phyloP scores from a whole-genome alignment of 805 yeast species.

The Candida sanyiensis region DNA sequence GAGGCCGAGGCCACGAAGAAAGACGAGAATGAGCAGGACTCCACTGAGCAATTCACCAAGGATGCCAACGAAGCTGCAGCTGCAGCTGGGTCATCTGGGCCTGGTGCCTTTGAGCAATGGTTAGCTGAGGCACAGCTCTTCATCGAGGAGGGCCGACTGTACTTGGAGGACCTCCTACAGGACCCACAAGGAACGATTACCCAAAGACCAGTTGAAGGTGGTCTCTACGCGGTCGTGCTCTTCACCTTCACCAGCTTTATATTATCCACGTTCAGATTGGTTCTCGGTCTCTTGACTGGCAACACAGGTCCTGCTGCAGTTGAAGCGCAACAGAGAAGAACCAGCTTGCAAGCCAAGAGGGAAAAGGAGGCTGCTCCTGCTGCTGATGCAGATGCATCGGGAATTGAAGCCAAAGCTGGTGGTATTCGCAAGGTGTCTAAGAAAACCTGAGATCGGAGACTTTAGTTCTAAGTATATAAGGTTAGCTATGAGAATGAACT shows the following conservation, averaged over 20 bases:
- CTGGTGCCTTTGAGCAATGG: constrained; percentile 1
- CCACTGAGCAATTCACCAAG: neutral
- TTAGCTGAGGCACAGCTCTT: neutral
- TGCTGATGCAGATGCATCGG: too few relatives aligned
- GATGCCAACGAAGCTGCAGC: too few relatives aligned
- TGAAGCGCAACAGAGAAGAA: too few relatives aligned
- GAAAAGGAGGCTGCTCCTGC: constrained; percentile 13
- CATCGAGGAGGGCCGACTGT: constrained; percentile 25
- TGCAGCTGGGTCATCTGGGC: too few relatives aligned
- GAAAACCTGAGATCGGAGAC: neutral
- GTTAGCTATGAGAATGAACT: too few relatives aligned
- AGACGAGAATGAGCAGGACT: neutral
- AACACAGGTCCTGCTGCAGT: constrained; percentile 20
- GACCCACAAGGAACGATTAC: constrained; percentile 42
- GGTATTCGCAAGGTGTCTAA: neutral
- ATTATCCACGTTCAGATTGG: constrained; percentile 38
- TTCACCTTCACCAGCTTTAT: constrained; percentile 36
- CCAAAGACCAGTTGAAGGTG: constrained; percentile 45
- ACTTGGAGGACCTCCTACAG: constrained; percentile 33
- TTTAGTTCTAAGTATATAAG: too few relatives aligned
- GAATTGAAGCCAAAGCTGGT: constrained; percentile 3
- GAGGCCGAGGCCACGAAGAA: neutral
- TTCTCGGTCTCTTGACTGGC: constrained; percentile 22
- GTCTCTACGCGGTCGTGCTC: constrained; percentile 39
- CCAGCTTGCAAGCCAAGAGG: constrained; percentile 6